Conservation (phyloP, 148 eudicot species). For the Amaranthus hypochondriacus region DNA sequence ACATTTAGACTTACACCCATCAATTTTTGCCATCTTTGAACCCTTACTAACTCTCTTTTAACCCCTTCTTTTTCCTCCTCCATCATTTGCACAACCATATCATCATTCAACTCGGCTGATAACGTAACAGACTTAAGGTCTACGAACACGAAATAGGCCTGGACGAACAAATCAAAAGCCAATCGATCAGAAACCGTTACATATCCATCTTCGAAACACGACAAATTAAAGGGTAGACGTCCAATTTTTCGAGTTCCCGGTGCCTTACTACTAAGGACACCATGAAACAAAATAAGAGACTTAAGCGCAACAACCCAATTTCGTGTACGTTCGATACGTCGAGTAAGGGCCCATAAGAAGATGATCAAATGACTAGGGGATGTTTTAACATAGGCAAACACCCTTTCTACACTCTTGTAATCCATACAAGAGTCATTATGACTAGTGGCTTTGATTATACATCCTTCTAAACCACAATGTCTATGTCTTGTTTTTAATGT, state of each 20-base stretch:
- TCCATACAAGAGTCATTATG: slow-evolving; percentile 53
- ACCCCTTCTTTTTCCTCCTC: neutral
- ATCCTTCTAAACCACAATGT: slow-evolving; percentile 62
- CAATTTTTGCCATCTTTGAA: slow-evolving; percentile 57
- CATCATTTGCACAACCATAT: neutral
- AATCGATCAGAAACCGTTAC: neutral
- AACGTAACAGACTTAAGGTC: slow-evolving; percentile 54
- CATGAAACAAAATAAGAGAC: slow-evolving; percentile 63
- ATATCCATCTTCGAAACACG: slow-evolving; percentile 43
- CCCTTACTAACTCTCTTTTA: slow-evolving; percentile 24
- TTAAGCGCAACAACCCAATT: slow-evolving; percentile 70
- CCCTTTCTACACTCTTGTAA: slow-evolving; percentile 40
- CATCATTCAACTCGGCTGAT: slow-evolving; percentile 30
- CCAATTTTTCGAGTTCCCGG: slow-evolving; percentile 48
- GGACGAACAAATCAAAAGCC: slow-evolving; percentile 42
- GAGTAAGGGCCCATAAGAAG: slow-evolving; percentile 43
- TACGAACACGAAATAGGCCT: slow-evolving; percentile 51
- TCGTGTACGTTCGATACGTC: slow-evolving; percentile 43
- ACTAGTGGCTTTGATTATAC: slow-evolving; percentile 70
- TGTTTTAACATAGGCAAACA: slow-evolving; percentile 47
- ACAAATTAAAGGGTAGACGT: slow-evolving; percentile 69
- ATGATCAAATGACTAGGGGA: slow-evolving; percentile 42
- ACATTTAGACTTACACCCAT: slow-evolving; percentile 55
- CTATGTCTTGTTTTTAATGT: slow-evolving; percentile 32
- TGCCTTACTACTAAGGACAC: slow-evolving; percentile 43